A percentile compares a stretch with the other conserved stretches of the same genome.
phyloP scores from a whole-genome alignment of 1,284 basidiomycete species.

The Pholiota adiposa region DNA sequence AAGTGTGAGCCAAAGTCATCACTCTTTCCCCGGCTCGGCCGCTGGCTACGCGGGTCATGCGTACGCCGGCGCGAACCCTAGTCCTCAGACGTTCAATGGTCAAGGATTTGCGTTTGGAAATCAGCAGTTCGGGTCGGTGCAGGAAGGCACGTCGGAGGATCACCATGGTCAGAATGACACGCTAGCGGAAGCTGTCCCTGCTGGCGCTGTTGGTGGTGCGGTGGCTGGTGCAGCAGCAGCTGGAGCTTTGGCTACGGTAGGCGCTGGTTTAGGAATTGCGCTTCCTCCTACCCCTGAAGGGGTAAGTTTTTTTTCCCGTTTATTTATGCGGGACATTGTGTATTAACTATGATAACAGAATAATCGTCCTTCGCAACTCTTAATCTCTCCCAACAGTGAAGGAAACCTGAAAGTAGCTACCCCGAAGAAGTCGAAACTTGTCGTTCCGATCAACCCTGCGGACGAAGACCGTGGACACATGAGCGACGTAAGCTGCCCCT shows the following conservation, averaged over 20 bases:
- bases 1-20: constrained; percentile 39
- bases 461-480: constrained; percentile 66
- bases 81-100: constrained; percentile 14
- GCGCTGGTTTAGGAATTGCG: constrained; percentile 27
- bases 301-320: constrained; percentile 22
- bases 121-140: constrained; percentile 21
- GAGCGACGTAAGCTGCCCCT: constrained; percentile 61
- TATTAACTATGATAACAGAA: constrained; percentile 22
- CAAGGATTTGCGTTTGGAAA: constrained; percentile 15
- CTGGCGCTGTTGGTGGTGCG: constrained; percentile 15
- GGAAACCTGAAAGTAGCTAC: constrained; percentile 49
- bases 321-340: constrained; percentile 3
- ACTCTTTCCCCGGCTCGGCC: constrained; percentile 41
- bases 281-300: constrained; percentile 5
- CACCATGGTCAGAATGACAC: background rate
- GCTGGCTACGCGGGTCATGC: constrained; percentile 26
- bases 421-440: constrained; percentile 38
- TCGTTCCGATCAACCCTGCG: constrained; percentile 38
- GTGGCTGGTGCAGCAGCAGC: constrained; percentile 6
- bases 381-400: constrained; percentile 61
- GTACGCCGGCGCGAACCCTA: constrained; percentile 40
- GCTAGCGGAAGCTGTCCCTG: constrained; percentile 7
- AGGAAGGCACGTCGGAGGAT: constrained; percentile 13
- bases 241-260: constrained; percentile 7
- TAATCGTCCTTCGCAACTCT: constrained; percentile 44